phyloP scores from a whole-genome alignment of 2,329 filamentous ascomycete genomes.

The Beauveria brongniartii region DNA sequence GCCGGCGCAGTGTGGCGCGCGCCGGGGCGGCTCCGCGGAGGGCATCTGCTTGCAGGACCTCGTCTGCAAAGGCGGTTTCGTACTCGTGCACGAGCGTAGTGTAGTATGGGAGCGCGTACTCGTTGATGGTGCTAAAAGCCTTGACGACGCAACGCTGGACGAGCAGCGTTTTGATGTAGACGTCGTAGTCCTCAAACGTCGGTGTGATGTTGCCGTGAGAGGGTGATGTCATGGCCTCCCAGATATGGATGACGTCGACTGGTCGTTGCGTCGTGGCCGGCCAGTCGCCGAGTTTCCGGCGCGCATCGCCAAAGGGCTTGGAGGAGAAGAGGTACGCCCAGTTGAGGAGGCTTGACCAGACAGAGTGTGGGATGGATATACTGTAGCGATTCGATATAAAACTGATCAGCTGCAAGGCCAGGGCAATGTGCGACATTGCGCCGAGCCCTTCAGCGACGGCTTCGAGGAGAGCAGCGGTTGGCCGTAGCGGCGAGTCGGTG shows the following conservation, averaged over 20 bases:
- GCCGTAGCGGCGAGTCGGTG: constrained; percentile 45
- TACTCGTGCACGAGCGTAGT: constrained; percentile 18
- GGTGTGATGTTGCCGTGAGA: constrained; percentile 49
- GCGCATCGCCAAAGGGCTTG: constrained; percentile 29
- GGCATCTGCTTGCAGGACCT: constrained; percentile 24
- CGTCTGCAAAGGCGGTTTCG: constrained; percentile 23
- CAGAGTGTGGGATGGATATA: constrained; percentile 44
- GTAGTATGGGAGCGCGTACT: constrained; percentile 33
- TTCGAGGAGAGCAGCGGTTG: constrained; percentile 50
- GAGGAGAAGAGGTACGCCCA: constrained; percentile 54
- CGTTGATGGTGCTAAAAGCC: constrained; percentile 30
- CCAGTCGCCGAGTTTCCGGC: constrained; percentile 24
- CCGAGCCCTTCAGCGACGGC: constrained; percentile 62
- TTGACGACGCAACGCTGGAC: constrained; percentile 18
- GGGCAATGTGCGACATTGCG: constrained; percentile 53
- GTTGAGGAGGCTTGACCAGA: constrained; percentile 61
- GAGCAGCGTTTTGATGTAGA: constrained; percentile 33
- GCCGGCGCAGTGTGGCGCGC: constrained; percentile 19
- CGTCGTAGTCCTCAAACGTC: constrained; percentile 46
- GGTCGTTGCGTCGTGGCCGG: constrained; percentile 26
- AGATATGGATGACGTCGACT: constrained; percentile 44
- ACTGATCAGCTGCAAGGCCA: constrained; percentile 52
- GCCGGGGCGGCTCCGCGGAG: neutral
- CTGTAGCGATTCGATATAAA: constrained; percentile 52
- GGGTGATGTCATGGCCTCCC: constrained; percentile 46